A percentile compares a stretch with the other conserved stretches of the same genome.
Conservation (phyloP, 78 protist genomes). For the Goniomonas avonlea region DNA sequence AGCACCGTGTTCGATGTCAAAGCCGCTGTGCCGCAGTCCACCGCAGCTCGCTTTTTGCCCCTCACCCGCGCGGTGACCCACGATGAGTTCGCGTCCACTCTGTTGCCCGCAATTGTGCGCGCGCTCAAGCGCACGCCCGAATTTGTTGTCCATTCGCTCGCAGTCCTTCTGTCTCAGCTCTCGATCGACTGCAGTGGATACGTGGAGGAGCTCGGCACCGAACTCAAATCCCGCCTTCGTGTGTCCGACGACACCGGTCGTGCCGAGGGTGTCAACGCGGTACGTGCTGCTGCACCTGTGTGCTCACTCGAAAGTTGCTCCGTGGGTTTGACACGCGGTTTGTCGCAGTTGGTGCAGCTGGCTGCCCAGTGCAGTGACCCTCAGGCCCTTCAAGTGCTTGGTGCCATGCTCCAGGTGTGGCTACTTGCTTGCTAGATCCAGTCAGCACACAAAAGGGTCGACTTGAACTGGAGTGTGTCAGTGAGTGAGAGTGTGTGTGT, state of each 20-base stretch:
- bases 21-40: too few species aligned
- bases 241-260: neutral
- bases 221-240: neutral
- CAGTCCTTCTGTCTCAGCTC: neutral
- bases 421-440: too few species aligned
- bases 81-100: conserved; percentile 5
- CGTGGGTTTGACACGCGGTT: too few species aligned
- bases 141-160: neutral
- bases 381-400: neutral
- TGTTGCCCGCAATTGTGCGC: neutral
- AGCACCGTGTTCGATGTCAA: too few species aligned
- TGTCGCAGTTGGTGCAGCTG: too few species aligned
- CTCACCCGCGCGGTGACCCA: neutral
- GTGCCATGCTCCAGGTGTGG: neutral
- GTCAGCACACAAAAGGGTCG: too few species aligned
- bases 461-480: too few species aligned
- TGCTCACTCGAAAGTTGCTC: too few species aligned
- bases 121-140: conserved; percentile 19
- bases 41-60: too few species aligned
- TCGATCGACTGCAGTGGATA: neutral
- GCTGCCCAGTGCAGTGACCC: conserved; percentile 16
- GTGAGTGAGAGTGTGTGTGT: too few species aligned
- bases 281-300: too few species aligned
- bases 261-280: neutral
- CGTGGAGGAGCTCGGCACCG: neutral